Conservation (phyloP, 495 filamentous ascomycete genomes). For the Hypoxylon subgilvum region DNA sequence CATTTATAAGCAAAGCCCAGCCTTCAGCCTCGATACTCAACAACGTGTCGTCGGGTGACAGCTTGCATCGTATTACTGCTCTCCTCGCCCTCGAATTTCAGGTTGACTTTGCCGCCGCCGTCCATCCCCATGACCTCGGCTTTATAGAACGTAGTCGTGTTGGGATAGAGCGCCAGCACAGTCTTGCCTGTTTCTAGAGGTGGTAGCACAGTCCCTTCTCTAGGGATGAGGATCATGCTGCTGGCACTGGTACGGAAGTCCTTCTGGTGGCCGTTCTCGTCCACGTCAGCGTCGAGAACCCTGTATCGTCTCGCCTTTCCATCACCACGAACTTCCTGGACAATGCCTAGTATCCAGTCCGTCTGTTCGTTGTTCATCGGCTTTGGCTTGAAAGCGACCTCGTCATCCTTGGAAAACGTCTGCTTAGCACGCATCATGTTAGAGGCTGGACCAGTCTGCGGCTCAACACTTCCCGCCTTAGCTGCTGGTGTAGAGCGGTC, state of each 20-base stretch:
- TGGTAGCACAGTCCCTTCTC: slow-evolving; percentile 64
- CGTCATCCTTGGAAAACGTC: slow-evolving; percentile 69
- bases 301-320: slow-evolving; percentile 90
- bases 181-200: slow-evolving; percentile 79
- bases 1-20: slow-evolving; percentile 40
- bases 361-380: slow-evolving; percentile 69
- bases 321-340: slow-evolving; percentile 82
- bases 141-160: slow-evolving; percentile 96
- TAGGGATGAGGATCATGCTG: slow-evolving; percentile 79
- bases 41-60: slow-evolving; percentile 77
- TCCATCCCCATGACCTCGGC: slow-evolving; percentile 86
- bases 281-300: slow-evolving; percentile 91
- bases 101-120: slow-evolving; percentile 55
- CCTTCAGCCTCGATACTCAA: slow-evolving; percentile 66
- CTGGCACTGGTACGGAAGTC: slow-evolving; percentile 80
- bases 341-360: slow-evolving; percentile 89
- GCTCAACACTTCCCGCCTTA: slow-evolving; percentile 54
- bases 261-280: slow-evolving; percentile 73
- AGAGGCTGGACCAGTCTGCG: slow-evolving; percentile 43
- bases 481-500: slow-evolving; percentile 52
- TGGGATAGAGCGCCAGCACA: slow-evolving; percentile 82
- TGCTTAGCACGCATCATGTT: slow-evolving; percentile 54
- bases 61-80: slow-evolving; percentile 78
- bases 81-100: slow-evolving; percentile 88
- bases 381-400: slow-evolving; percentile 88